Conservation (phyloP, 2,329 filamentous ascomycete genomes). For the Verticillium alfalfae region DNA sequence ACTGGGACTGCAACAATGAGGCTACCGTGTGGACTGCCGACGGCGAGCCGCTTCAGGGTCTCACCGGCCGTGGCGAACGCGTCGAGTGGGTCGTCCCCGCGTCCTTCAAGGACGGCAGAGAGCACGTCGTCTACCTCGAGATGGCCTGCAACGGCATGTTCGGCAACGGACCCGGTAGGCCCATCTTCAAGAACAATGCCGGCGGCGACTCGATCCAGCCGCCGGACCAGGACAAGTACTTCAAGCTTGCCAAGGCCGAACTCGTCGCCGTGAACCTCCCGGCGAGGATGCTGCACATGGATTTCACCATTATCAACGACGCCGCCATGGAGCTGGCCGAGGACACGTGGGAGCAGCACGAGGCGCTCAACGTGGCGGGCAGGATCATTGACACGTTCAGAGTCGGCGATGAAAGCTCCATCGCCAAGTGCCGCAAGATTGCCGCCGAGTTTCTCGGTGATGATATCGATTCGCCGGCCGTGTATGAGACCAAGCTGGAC, state of each 20-base stretch:
- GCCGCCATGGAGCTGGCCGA: constrained; percentile 60
- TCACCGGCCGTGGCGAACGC: constrained; percentile 59
- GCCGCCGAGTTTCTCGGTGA: constrained; percentile 55
- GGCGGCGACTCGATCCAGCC: constrained; percentile 60
- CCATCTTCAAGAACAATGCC: constrained; percentile 19
- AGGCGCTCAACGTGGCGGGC: constrained; percentile 56
- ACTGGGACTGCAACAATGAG: constrained; percentile 67
- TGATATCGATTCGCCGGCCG: constrained; percentile 51
- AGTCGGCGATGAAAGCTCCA: constrained; percentile 49
- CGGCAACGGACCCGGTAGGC: constrained; percentile 28
- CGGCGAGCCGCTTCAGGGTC: constrained; percentile 56
- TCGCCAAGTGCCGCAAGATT: constrained; percentile 51
- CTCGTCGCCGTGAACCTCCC: constrained; percentile 59
- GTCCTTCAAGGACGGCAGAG: constrained; percentile 51
- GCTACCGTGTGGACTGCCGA: constrained; percentile 60
- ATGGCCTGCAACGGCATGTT: constrained; percentile 71
- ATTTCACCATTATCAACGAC: constrained; percentile 62
- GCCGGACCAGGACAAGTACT: constrained; percentile 53
- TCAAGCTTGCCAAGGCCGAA: constrained; percentile 48
- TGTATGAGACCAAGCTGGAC: constrained; percentile 44
- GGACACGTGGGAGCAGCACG: constrained; percentile 58
- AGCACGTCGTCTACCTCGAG: constrained; percentile 61
- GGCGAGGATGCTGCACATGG: constrained; percentile 54
- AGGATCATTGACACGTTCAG: constrained; percentile 62
- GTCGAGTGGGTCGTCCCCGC: constrained; percentile 60